Evolutionary conservation across 768 basidiomycete species (phyloP).

Genomic region (Lenzites betulinus): DNA sequence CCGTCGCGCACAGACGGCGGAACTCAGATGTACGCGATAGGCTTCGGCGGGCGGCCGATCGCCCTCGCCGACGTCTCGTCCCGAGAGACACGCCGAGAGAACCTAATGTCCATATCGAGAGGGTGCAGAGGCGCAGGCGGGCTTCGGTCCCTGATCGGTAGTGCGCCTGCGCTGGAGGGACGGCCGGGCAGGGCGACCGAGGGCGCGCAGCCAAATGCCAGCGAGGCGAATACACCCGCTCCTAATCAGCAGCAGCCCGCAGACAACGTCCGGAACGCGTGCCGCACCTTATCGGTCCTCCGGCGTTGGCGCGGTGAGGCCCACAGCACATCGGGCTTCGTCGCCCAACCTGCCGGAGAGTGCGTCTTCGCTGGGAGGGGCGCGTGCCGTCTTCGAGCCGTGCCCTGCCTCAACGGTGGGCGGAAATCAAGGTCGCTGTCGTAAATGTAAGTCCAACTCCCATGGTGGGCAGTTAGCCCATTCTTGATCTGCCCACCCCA

Average conservation of each 20-base stretch:
- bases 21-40: slow-evolving; percentile 24
- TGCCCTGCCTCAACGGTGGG: background rate
- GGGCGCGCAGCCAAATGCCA: background rate
- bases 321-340: background rate
- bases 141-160: slow-evolving; percentile 14
- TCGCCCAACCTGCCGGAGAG: slow-evolving; percentile 6
- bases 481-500: background rate
- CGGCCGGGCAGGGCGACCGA: background rate
- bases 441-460: background rate
- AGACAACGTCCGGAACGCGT: background rate
- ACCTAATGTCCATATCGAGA: slow-evolving; percentile 10
- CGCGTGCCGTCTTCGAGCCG: background rate
- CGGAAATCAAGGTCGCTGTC: slow-evolving; percentile 2
- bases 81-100: slow-evolving; percentile 4
- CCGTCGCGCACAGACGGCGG: background rate
- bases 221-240: background rate
- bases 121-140: background rate
- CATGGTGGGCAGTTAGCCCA: background rate
- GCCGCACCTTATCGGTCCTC: background rate
- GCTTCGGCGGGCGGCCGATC: slow-evolving; percentile 19
- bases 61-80: background rate
- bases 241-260: background rate
- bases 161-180: background rate
- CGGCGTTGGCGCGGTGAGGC: background rate
- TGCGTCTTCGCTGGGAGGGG: background rate